phyloP scores from a whole-genome alignment of 345 rosid genomes.

The Hypericum perforatum region DNA sequence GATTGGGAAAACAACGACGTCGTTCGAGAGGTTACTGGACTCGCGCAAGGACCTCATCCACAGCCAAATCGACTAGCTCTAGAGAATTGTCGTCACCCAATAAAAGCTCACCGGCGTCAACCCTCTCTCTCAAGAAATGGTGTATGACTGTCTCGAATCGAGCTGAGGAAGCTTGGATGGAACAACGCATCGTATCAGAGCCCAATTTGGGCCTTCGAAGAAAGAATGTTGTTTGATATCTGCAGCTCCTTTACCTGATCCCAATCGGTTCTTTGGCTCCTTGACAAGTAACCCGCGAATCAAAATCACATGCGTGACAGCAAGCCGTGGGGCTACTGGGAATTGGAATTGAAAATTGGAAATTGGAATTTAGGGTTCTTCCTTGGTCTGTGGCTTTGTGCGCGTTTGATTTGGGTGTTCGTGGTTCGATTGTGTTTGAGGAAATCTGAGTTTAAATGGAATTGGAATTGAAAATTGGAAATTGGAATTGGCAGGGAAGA shows the following conservation, averaged over 20 bases:
- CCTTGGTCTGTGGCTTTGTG: no score
- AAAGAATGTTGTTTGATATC: slow-evolving; percentile 74
- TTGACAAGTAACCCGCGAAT: slow-evolving; percentile 55
- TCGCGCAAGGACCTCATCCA: slow-evolving; percentile 71
- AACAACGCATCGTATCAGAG: slow-evolving; percentile 52
- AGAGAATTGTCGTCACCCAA: slow-evolving; percentile 64
- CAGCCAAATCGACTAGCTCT: slow-evolving; percentile 78
- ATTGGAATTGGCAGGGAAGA: no score
- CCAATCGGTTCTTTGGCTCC: slow-evolving; percentile 57
- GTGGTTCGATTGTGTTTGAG: no score
- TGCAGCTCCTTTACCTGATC: slow-evolving; percentile 60
- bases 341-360: no score
- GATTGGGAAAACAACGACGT: slow-evolving; percentile 57
- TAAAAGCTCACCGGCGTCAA: slow-evolving; percentile 95
- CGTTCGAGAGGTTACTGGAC: slow-evolving; percentile 46
- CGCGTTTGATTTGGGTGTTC: no score
- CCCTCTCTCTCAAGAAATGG: slow-evolving; percentile 99
- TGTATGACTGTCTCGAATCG: no score
- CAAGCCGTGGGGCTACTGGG: slow-evolving; percentile 47
- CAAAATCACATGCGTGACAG: slow-evolving; percentile 55
- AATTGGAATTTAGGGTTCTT: no score
- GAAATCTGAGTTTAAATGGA: no score
- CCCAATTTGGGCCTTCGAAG: slow-evolving; percentile 78
- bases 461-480: no score
- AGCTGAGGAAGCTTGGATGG: slow-evolving; percentile 56